Base-by-base conservation (phyloP, 129 eudicot species). In the Chrysanthemum makinoi region DNA sequence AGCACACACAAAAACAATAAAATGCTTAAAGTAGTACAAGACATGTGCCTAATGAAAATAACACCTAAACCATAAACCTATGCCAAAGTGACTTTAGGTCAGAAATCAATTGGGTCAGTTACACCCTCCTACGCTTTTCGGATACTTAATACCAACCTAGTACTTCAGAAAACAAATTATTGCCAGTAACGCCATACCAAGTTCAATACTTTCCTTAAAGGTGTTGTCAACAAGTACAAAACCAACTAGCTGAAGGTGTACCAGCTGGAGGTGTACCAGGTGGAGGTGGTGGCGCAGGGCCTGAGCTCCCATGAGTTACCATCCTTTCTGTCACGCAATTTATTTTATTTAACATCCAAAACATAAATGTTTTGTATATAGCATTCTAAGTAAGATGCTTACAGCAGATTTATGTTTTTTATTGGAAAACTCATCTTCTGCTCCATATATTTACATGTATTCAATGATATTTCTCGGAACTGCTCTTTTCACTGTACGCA, bases 251-350 rank as follows among this genome's bases (percentile, higher is more conserved):
- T 20, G 20, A 20, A 20, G 20, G 20, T 22, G 24, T 22, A 61
- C 69, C 72, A 52, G 82, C 82, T 57, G 95, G 83, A 35, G 92
- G 96, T 13, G 97, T 73, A 72, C 98, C 98, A 15, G 98, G 97
- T 69, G 98, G 98, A 66, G 98, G 87, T 52, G 98, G 97, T 54
- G 98, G 98, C 28, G 96, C 97, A 57, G 83, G 62, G 17, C 97
- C 98, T 3, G 93, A 85, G 84, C 73, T 87, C 89, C 95, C 24
- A 87, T 13, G 84, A 77, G 80, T 94, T 94, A 30, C 98, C 98
- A 16, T 74, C 85, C 64, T 77, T 73, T 67, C 96, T 91, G 89
- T 72, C 52, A 75, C 12, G 68, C 82, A 70, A 76, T 50, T 65
- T 39, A 74, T 44, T 68, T 46, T 64, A 39, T 60, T 55, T 39